Evolutionary conservation across 2,329 filamentous ascomycete genomes (phyloP).

Genomic region (Xylariaceae sp.): DNA sequence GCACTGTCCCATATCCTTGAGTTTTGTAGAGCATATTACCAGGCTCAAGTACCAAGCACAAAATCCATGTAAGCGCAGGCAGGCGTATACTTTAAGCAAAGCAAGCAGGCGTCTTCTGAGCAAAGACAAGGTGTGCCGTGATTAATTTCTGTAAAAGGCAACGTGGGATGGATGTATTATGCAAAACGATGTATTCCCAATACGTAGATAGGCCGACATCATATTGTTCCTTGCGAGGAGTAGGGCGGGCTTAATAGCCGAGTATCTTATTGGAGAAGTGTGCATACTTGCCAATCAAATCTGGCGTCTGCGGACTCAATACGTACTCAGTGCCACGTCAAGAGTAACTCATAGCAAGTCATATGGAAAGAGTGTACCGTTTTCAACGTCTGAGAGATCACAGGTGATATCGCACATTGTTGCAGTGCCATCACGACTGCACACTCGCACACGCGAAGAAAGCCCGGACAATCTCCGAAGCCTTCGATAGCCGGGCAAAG

Average conservation of each 20-base stretch:
- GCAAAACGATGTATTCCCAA: conserved; percentile 4
- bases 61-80: conserved; percentile 1
- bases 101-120: neutral
- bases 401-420: neutral
- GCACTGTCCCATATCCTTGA: neutral
- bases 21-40: neutral
- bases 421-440: conserved; percentile 4
- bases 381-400: conserved; percentile 6
- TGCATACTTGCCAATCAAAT: conserved; percentile 10
- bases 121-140: conserved; percentile 4
- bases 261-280: conserved; percentile 8
- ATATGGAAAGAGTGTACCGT: neutral
- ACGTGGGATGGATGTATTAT: conserved; percentile 11
- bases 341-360: conserved; percentile 8
- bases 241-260: neutral
- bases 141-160: conserved; percentile 9
- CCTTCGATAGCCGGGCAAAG: neutral
- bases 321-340: conserved; percentile 4
- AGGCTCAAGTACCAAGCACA: conserved; percentile 1
- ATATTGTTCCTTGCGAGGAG: conserved; percentile 5
- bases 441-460: neutral
- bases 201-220: neutral
- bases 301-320: neutral
- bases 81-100: conserved; percentile 4
- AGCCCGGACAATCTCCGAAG: neutral